Base-by-base conservation (phyloP, 2,329 filamentous ascomycete species). In the Nemania diffusa region DNA sequence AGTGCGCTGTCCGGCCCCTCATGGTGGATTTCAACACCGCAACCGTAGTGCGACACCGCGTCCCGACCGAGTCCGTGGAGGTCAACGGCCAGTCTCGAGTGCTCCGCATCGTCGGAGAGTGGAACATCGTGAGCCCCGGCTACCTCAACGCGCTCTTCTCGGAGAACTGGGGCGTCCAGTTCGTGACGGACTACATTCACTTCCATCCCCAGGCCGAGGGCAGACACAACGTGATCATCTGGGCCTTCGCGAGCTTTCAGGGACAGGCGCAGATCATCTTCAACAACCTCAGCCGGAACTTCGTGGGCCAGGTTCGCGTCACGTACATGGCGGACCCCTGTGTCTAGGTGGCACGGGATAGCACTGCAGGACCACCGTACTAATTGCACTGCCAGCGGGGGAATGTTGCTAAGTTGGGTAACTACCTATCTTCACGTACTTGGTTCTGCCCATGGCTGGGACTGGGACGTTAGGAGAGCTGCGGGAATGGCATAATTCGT, bases 181-280 rank as follows among this genome's bases (percentile, higher is more conserved):
- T 37, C 34, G 65, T 64, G 2, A 67, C 61, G 0, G 65, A 67
- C 42, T 60, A 22, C n/a, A 5, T 64, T 0, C 29, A n/a, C 13
- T 61, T 52, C 34, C 29, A 8, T 4, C 22, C 20, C 1, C 26
- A 22, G 15, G 20, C 13, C 17, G 22, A 11, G 5, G 22, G 24
- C 3, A 3, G 2, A 0, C 15, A 7, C 17, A 68, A 57, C 22
- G 34, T 62, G 37, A 32, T 68, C 8, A 44, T 52, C 2, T 68
- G 65, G 65, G 65, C 65, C 5, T 68, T 68, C 24, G 62, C 52
- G 1, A 65, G 65, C 37, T 68, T 65, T 11, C 20, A 52, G 3
- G 65, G 51, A 0, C 65, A 68, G 57, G 65, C 65, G 2, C 62
- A 61, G n/a, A 34, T 26, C 1, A 17, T 68, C 3, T 48, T 26